Base-by-base conservation (phyloP, 768 basidiomycete species). In the Royoungia palumana region DNA sequence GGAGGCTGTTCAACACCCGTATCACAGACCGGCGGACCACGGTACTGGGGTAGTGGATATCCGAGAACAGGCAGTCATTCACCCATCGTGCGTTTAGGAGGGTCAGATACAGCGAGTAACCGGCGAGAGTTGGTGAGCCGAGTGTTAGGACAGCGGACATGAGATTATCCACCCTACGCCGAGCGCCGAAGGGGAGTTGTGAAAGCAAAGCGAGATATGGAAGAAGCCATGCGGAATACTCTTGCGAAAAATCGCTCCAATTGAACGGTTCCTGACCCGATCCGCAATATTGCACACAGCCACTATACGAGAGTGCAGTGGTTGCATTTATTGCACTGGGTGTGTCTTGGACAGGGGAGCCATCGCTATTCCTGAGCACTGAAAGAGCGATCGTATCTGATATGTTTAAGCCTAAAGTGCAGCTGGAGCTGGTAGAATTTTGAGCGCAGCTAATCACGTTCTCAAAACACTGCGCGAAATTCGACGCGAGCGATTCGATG, bases 161-260 rank as follows among this genome's bases (percentile, higher is more conserved):
- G 35, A 76, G 57, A 43, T 77, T 75, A 19, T 74, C 73, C 14
- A 66, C 50, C 24, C 57, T 68, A 45, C 67, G 66, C 12, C 55
- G 62, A 20, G 70, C 65, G 5, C 75, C 75, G 19, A 75, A 78
- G 0, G 75, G 77, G n/a, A 78, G 68, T 40, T 76, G 75, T 0
- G 75, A 75, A 14, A 77, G 61, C 11, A 78, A 52, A 2, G 76
- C 75, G 10, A 78, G 67, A 67, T 74, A 76, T 5, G 77, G 77
- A 6, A 78, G 48, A 2, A 78, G 61, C 77, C 76, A 78, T 0
- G 73, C 55, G 8, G 66, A 63, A 52, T 71, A 75, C 44, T 74
- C 62, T 39, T 72, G 71, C 1, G 63, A 47, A 43, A 62, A 64
- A 3, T 32, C 14, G 30, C 14, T 14, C 61, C 61, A 63, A 12